Conservation (phyloP, 768 basidiomycete genomes). For the Daedaleopsis nitida region DNA sequence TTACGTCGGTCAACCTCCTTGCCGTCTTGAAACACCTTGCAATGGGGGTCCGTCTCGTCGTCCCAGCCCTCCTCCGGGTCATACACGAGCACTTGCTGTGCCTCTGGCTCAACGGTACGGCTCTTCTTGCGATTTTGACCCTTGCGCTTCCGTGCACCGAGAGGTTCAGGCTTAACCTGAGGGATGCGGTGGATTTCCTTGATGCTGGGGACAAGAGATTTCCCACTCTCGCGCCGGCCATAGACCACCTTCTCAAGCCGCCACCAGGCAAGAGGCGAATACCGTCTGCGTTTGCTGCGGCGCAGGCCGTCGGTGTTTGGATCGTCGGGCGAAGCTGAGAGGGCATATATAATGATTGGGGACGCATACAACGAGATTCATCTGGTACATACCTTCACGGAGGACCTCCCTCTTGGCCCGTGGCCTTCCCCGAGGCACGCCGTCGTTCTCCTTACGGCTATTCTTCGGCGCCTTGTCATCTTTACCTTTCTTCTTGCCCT, state of each 20-base stretch:
- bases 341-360: not conserved
- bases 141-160: conserved; percentile 42
- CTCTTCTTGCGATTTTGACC: conserved; percentile 42
- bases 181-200: conserved; percentile 62
- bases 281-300: conserved; percentile 67
- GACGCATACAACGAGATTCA: not conserved
- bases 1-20: conserved; percentile 71
- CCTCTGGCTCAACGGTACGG: conserved; percentile 48
- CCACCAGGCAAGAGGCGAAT: conserved; percentile 87
- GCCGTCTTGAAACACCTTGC: conserved; percentile 59
- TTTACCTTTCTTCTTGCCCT: conserved; percentile 17
- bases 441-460: conserved; percentile 36
- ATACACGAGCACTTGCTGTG: conserved; percentile 22
- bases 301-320: conserved; percentile 53
- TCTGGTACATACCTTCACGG: conserved; percentile 26
- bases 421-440: conserved; percentile 17
- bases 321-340: conserved; percentile 29
- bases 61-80: conserved; percentile 79
- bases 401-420: conserved; percentile 21
- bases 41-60: conserved; percentile 65
- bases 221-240: conserved; percentile 55
- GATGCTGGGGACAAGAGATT: conserved; percentile 63
- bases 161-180: conserved; percentile 49
- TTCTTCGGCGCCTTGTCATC: conserved; percentile 28
- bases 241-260: conserved; percentile 89